Percentiles rank a stretch among this genome's conserved stretches.
phyloP scores from a whole-genome alignment of 2,329 filamentous ascomycete species.

The Clathrospora elynae region DNA sequence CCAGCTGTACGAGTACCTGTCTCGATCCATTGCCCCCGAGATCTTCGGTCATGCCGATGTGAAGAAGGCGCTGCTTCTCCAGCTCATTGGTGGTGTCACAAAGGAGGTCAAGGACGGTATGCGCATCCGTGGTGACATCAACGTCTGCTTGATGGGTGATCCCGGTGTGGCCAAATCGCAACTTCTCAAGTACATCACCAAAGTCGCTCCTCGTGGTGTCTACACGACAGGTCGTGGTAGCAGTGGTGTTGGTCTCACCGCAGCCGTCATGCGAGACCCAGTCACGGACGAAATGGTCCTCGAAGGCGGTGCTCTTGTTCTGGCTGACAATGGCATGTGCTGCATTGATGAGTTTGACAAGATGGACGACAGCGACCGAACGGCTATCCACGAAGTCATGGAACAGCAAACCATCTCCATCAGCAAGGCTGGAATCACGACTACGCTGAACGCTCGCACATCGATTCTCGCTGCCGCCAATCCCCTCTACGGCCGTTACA shows the following conservation, averaged over 20 bases:
- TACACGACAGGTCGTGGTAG: conserved; percentile 82
- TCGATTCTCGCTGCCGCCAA: conserved; percentile 96
- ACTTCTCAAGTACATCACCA: conserved; percentile 96
- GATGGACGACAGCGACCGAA: conserved; percentile 83
- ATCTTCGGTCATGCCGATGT: conserved; percentile 97
- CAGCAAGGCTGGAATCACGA: conserved; percentile 92
- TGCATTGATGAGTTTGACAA: conserved; percentile 89
- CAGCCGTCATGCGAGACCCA: conserved; percentile 81
- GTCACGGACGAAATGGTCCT: conserved; percentile 85
- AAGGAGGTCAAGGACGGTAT: conserved; percentile 98
- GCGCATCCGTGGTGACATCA: conserved; percentile 98
- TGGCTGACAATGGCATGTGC: conserved; percentile 84
- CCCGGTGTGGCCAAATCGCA: conserved; percentile 99
- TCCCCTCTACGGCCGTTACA: conserved; percentile 96
- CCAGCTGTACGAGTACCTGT: conserved; percentile 93
- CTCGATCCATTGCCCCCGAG: conserved; percentile 94
- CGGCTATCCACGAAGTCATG: conserved; percentile 87
- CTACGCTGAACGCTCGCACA: conserved; percentile 92
- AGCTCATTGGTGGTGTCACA: conserved; percentile 92
- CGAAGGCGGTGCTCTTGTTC: conserved; percentile 77
- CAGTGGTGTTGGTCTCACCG: conserved; percentile 80
- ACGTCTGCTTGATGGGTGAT: conserved; percentile 98
- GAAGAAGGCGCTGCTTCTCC: conserved; percentile 94
- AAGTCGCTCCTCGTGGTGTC: conserved; percentile 91
- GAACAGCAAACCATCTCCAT: conserved; percentile 87